Conservation (phyloP, 164 flowering plant species). For the Tetracentron sinense region DNA sequence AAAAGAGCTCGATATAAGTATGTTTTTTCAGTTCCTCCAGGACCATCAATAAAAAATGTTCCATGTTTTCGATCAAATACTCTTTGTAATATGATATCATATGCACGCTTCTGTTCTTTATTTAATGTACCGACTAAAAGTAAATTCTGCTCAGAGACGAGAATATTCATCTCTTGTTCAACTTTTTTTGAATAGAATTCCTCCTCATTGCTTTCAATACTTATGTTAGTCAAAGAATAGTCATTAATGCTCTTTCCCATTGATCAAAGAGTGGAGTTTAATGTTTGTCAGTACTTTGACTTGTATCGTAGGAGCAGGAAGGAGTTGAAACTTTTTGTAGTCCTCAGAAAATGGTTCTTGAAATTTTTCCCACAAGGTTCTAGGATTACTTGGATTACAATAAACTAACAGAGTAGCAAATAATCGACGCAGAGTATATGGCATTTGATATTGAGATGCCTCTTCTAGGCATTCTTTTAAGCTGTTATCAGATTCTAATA, state of each 20-base stretch:
- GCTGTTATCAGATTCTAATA: neutral
- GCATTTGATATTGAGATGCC: neutral
- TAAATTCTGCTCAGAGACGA: too few relatives aligned
- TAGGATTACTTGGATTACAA: constrained; percentile 1
- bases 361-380: neutral
- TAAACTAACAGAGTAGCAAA: constrained; percentile 2
- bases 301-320: too few relatives aligned
- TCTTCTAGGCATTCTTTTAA: neutral
- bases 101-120: too few relatives aligned
- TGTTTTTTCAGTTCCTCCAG: too few relatives aligned
- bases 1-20: too few relatives aligned
- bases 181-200: neutral
- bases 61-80: too few relatives aligned
- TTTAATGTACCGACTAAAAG: too few relatives aligned
- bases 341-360: too few relatives aligned
- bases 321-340: too few relatives aligned
- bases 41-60: too few relatives aligned
- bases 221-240: neutral
- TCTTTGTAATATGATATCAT: too few relatives aligned
- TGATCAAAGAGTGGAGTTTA: neutral
- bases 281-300: neutral
- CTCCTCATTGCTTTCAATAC: neutral
- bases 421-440: neutral
- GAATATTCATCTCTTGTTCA: too few relatives aligned
- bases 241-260: constrained; percentile 6